Conservation (phyloP, 331 rosid genomes). For the Pyrus hybrid region DNA sequence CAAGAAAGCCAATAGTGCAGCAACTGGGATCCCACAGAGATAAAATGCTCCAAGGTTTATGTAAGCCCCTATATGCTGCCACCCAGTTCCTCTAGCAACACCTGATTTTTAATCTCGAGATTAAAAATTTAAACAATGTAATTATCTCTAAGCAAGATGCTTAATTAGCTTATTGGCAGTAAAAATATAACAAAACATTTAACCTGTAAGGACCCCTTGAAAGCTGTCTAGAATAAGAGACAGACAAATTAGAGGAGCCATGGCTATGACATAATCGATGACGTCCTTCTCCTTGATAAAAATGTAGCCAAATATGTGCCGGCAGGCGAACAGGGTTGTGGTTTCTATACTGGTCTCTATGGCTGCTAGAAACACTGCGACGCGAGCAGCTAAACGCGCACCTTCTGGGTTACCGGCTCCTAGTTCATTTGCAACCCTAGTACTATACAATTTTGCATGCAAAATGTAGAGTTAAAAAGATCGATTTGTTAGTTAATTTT, state of each 20-base stretch:
- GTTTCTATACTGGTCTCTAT: background rate
- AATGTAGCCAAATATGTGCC: slow-evolving; percentile 23
- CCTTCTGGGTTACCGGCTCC: background rate
- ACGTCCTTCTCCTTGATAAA: slow-evolving; percentile 65
- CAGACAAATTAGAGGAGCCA: slow-evolving; percentile 56
- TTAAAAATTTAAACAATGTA: background rate
- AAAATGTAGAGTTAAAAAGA: background rate
- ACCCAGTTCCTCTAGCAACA: background rate
- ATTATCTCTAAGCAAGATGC: background rate
- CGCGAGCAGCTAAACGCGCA: background rate
- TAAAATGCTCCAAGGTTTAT: background rate
- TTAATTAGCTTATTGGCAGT: background rate
- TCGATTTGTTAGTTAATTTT: background rate
- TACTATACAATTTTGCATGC: background rate
- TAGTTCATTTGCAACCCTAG: background rate
- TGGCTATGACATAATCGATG: slow-evolving; percentile 51
- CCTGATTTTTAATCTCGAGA: background rate
- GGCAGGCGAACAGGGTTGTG: background rate
- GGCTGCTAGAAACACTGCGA: background rate
- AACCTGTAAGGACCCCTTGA: slow-evolving; percentile 69
- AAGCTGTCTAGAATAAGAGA: slow-evolving; percentile 49
- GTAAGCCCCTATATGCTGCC: background rate
- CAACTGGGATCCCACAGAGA: background rate
- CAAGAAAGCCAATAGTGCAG: background rate
- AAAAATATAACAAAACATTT: background rate